Percentiles rank a stretch among this genome's conserved stretches.
phyloP scores from a whole-genome alignment of 2,329 filamentous ascomycete species.

The Alternaria gansuensis region DNA sequence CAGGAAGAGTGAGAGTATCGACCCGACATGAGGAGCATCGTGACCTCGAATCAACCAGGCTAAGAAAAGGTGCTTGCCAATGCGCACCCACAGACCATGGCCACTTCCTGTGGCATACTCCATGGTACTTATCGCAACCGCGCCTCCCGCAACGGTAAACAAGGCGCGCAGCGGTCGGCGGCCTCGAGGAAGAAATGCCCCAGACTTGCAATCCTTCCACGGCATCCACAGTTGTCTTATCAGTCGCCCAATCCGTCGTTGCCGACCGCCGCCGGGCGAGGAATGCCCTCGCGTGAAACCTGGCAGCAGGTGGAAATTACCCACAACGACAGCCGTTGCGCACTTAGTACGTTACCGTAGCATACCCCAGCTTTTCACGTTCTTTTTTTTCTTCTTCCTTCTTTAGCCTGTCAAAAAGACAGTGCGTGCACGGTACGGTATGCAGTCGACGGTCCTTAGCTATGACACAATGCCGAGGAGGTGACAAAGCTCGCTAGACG shows the following conservation, averaged over 20 bases:
- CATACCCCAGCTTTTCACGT: constrained; percentile 21
- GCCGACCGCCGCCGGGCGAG: background rate
- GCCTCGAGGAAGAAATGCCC: constrained; percentile 6
- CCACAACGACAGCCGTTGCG: constrained; percentile 15
- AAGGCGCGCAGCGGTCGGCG: constrained; percentile 2
- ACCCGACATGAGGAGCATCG: constrained; percentile 6
- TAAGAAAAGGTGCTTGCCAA: background rate
- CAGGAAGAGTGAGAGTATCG: background rate
- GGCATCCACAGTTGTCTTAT: constrained; percentile 2
- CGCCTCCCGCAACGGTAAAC: constrained; percentile 5
- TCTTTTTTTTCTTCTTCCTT: background rate
- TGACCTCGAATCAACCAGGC: background rate
- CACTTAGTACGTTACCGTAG: background rate
- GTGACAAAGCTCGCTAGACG: constrained; percentile 2
- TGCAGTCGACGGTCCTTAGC: background rate
- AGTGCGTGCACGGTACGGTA: background rate
- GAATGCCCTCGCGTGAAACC: constrained; percentile 7
- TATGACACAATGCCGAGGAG: constrained; percentile 13
- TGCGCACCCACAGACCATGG: background rate
- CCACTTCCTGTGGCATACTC: background rate
- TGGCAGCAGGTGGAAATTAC: constrained; percentile 11
- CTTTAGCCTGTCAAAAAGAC: constrained; percentile 4
- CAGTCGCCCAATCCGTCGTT: background rate
- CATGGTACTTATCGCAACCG: background rate
- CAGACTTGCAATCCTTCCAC: constrained; percentile 9